Evolutionary conservation across 192 early-diverging fungal species (phyloP).

Genomic region (Endogone sp.): DNA sequence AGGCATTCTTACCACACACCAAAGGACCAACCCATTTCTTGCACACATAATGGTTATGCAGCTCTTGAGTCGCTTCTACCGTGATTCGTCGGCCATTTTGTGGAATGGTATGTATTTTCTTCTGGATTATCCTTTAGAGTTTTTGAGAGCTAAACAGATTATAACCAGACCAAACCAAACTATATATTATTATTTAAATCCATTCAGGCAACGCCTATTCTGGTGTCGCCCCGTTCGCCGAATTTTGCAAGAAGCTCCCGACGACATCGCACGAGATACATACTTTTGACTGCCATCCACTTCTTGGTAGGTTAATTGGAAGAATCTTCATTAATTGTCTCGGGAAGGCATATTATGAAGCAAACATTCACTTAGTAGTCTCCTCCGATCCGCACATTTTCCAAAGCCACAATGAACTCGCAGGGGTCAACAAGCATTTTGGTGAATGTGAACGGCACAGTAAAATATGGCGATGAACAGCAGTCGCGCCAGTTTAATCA

Average conservation of each 20-base stretch:
- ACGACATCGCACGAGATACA: conserved; percentile 35
- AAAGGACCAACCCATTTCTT: background rate
- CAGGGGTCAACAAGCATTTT: conserved; percentile 37
- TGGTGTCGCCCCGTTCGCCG: conserved; percentile 37
- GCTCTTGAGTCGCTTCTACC: conserved; percentile 26
- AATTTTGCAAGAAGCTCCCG: conserved; percentile 38
- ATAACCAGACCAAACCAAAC: no score
- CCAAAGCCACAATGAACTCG: conserved; percentile 23
- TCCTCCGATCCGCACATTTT: background rate
- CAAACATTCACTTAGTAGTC: background rate
- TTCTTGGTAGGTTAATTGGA: conserved; percentile 37
- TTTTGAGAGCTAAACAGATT: background rate
- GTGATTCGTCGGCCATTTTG: conserved; percentile 44
- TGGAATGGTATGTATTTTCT: conserved; percentile 43
- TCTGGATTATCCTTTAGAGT: no score
- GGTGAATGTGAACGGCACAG: conserved; percentile 40
- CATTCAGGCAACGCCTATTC: conserved; percentile 41
- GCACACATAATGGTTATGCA: no score
- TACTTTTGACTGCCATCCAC: conserved; percentile 45
- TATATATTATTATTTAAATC: no score
- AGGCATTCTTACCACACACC: background rate
- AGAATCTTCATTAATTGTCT: no score
- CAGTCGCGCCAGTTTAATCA: conserved; percentile 35
- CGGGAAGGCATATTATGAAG: background rate
- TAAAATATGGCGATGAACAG: conserved; percentile 41